phyloP scores from a whole-genome alignment of 2,329 filamentous ascomycete genomes.

The Aciculosporium take region DNA sequence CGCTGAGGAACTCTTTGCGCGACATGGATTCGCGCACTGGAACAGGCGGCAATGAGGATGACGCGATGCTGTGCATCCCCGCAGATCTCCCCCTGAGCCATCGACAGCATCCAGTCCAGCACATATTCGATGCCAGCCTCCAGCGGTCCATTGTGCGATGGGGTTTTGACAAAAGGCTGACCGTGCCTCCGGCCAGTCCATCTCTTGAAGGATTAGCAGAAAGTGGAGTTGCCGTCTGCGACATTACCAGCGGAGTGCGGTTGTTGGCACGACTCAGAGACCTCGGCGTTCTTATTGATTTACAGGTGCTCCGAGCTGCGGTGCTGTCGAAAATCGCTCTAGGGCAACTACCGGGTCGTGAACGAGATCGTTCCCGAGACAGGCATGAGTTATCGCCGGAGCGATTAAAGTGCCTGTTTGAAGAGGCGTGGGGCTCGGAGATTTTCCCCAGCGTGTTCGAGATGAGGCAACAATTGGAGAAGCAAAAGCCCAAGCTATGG shows the following conservation, averaged over 20 bases:
- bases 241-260: slow-evolving; percentile 23
- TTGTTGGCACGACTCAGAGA: slow-evolving; percentile 21
- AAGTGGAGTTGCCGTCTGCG: slow-evolving; percentile 13
- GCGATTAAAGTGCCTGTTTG: slow-evolving; percentile 18
- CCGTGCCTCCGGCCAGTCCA: slow-evolving; percentile 9
- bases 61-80: slow-evolving; percentile 15
- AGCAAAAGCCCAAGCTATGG: slow-evolving; percentile 17
- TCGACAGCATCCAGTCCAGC: slow-evolving; percentile 31
- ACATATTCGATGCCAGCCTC: slow-evolving; percentile 28
- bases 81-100: slow-evolving; percentile 28
- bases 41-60: not conserved
- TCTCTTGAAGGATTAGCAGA: slow-evolving; percentile 7
- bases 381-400: slow-evolving; percentile 16
- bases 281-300: slow-evolving; percentile 21
- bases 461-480: slow-evolving; percentile 15
- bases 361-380: slow-evolving; percentile 16
- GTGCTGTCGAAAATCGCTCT: slow-evolving; percentile 18
- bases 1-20: not conserved
- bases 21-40: not conserved
- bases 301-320: slow-evolving; percentile 16
- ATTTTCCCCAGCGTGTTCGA: slow-evolving; percentile 14
- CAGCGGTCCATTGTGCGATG: slow-evolving; percentile 29
- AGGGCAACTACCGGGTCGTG: slow-evolving; percentile 15
- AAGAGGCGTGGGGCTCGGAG: slow-evolving; percentile 21
- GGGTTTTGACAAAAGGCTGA: slow-evolving; percentile 27